These are phyloP conservation scores for Carex littledalei DNA, from an alignment of 176 grass and related monocot species.

Conservation along the genomic window DNA sequence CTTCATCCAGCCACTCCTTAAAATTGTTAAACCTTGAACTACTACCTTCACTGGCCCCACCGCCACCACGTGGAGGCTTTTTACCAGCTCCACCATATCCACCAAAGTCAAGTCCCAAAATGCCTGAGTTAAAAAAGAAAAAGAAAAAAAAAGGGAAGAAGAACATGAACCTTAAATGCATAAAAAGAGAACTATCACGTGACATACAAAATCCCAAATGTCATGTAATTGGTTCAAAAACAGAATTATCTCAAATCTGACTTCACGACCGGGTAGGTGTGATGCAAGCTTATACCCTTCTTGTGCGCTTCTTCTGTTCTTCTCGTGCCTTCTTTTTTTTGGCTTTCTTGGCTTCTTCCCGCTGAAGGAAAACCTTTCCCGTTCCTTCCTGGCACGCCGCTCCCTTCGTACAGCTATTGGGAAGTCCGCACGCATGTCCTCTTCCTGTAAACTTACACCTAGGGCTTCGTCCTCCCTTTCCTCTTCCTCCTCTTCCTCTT, in stretches of 20 bases:
- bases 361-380: too few relatives aligned
- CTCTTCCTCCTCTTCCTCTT: too few relatives aligned
- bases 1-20: constrained; percentile 58
- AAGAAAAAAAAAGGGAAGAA: neutral
- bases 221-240: neutral
- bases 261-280: too few relatives aligned
- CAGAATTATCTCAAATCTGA: neutral
- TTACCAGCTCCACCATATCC: constrained; percentile 50
- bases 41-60: constrained; percentile 36
- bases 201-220: neutral
- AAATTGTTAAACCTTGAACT: constrained; percentile 54
- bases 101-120: constrained; percentile 70
- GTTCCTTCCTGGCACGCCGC: too few relatives aligned
- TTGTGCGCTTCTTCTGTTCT: too few relatives aligned
- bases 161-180: neutral
- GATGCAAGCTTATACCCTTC: too few relatives aligned
- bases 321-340: too few relatives aligned
- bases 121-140: constrained; percentile 37
- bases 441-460: too few relatives aligned
- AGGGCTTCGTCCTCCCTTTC: too few relatives aligned
- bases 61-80: constrained; percentile 40
- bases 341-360: too few relatives aligned
- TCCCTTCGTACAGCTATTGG: too few relatives aligned
- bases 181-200: neutral
- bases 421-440: too few relatives aligned